Evolutionary conservation across 2,329 filamentous ascomycete species (phyloP).

Genomic region (Trichoderma oligosporum): DNA sequence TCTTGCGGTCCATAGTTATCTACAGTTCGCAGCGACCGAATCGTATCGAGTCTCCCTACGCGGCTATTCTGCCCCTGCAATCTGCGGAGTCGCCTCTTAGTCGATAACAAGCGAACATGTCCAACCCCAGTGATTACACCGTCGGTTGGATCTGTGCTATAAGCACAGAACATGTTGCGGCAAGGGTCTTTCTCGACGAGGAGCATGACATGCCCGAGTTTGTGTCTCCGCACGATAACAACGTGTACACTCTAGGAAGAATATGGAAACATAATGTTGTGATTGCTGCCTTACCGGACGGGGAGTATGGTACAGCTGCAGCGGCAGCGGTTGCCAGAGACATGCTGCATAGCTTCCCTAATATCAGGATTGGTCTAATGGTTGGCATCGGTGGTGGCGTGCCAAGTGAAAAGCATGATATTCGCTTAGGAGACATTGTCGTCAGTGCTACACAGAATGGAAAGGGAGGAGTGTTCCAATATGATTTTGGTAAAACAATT

Average conservation of each 20-base stretch:
- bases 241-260: conserved; percentile 19
- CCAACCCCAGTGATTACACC: background rate
- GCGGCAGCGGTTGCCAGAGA: conserved; percentile 26
- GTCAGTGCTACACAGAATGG: conserved; percentile 17
- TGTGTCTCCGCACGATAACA: conserved; percentile 20
- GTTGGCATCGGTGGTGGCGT: conserved; percentile 29
- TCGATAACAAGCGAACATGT: too few species aligned
- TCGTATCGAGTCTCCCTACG: too few species aligned
- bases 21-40: too few species aligned
- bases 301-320: conserved; percentile 18
- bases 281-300: conserved; percentile 20
- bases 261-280: conserved; percentile 23
- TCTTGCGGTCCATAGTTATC: too few species aligned
- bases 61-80: too few species aligned
- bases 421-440: conserved; percentile 30
- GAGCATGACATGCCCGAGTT: conserved; percentile 24
- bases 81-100: too few species aligned
- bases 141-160: background rate
- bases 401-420: conserved; percentile 32
- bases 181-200: background rate
- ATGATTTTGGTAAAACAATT: conserved; percentile 26
- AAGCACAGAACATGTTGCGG: background rate
- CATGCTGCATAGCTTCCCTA: conserved; percentile 31
- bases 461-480: conserved; percentile 24
- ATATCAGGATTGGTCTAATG: conserved; percentile 26